Conservation (phyloP, 495 filamentous ascomycete genomes). For the Jackrogersella minutella region DNA sequence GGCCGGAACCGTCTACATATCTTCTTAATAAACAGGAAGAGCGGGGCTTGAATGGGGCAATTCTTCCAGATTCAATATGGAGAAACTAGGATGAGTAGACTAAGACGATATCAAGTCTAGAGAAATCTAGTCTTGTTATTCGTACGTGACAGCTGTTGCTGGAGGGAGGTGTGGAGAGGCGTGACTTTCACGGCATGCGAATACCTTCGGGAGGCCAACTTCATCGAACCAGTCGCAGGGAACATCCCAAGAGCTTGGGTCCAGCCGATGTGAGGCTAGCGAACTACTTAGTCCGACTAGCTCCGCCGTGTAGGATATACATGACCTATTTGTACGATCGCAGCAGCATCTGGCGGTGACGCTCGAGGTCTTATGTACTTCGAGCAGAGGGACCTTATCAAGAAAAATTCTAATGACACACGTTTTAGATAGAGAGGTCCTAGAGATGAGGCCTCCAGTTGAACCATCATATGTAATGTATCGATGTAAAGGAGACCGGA, state of each 20-base stretch:
- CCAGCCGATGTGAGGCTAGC: conserved; percentile 36
- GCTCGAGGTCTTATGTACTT: conserved; percentile 1
- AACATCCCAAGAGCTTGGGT: conserved; percentile 43
- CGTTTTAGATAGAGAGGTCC: not conserved
- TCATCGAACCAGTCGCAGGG: conserved; percentile 34
- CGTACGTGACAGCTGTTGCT: conserved; percentile 9
- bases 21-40: not conserved
- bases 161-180: conserved; percentile 27
- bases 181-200: conserved; percentile 42
- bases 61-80: conserved; percentile 16
- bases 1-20: conserved; percentile 7
- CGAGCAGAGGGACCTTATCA: not conserved
- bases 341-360: conserved; percentile 7
- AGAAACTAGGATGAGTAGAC: conserved; percentile 6
- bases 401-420: not conserved
- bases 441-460: not conserved
- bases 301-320: conserved; percentile 27
- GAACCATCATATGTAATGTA: not conserved
- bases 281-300: conserved; percentile 17
- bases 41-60: conserved; percentile 30
- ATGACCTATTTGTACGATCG: conserved; percentile 3
- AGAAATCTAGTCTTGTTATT: conserved; percentile 5
- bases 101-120: conserved; percentile 7
- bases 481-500: conserved; percentile 3
- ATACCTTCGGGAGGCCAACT: conserved; percentile 29